Percentiles rank a stretch among this genome's conserved stretches.
These are phyloP conservation scores for Pestalotiopsis sp. DNA, from an alignment of 2,329 filamentous ascomycete species.

Conservation along the genomic window DNA sequence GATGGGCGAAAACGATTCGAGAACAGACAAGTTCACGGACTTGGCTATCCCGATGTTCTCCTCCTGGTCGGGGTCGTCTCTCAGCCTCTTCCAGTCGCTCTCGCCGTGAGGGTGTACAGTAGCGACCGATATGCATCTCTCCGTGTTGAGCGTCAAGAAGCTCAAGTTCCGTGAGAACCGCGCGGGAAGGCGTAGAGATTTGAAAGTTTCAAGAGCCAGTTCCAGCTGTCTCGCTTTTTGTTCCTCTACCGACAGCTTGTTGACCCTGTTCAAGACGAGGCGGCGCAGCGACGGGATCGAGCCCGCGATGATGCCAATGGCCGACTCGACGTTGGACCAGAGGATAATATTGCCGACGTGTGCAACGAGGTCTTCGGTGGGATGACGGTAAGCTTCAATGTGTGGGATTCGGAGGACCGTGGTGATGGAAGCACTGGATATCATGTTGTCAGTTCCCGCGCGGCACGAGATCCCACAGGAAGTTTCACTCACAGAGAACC, in stretches of 20 bases:
- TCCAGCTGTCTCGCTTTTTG: not conserved
- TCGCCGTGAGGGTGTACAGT: conserved; percentile 11
- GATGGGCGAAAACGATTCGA: conserved; percentile 11
- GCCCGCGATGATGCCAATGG: conserved; percentile 19
- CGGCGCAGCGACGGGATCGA: conserved; percentile 19
- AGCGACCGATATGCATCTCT: conserved; percentile 13
- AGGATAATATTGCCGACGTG: conserved; percentile 25
- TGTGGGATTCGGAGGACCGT: conserved; percentile 26
- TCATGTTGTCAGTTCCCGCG: not conserved
- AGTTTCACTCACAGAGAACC: conserved; percentile 20
- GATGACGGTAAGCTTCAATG: conserved; percentile 22
- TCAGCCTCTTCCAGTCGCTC: conserved; percentile 8
- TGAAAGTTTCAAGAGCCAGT: conserved; percentile 15
- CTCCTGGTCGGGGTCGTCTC: conserved; percentile 1
- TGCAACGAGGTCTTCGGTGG: conserved; percentile 22
- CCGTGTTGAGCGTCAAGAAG: conserved; percentile 16
- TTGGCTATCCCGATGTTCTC: conserved; percentile 14
- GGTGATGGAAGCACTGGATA: conserved; percentile 23
- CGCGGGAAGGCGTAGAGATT: not conserved
- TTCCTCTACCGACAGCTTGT: conserved; percentile 2
- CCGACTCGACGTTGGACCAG: conserved; percentile 25
- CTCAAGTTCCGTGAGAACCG: not conserved
- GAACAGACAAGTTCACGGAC: conserved; percentile 17
- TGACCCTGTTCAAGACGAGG: conserved; percentile 15
- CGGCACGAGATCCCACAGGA: not conserved